Conservation (phyloP, 2,329 filamentous ascomycete species). For the Neonectria sp. region DNA sequence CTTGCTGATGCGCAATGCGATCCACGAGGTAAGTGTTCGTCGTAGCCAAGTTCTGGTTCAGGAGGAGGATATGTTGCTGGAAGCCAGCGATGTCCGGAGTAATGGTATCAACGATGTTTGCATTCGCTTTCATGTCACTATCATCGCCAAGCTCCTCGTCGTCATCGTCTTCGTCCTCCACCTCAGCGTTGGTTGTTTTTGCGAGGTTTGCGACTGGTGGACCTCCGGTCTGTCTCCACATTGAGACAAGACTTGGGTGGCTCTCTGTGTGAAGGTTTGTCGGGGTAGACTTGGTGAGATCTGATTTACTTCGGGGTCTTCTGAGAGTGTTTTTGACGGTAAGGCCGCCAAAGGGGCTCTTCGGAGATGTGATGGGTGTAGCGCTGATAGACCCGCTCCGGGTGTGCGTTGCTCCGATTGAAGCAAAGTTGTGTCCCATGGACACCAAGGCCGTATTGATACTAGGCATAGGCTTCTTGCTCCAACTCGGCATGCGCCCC, state of each 20-base stretch:
- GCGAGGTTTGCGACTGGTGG: slow-evolving; percentile 66
- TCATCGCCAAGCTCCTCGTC: slow-evolving; percentile 71
- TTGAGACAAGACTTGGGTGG: slow-evolving; percentile 62
- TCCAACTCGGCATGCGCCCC: slow-evolving; percentile 66
- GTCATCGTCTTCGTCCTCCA: slow-evolving; percentile 69
- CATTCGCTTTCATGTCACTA: slow-evolving; percentile 72
- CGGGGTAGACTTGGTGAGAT: slow-evolving; percentile 59
- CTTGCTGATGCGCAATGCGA: slow-evolving; percentile 86
- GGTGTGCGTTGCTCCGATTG: slow-evolving; percentile 70
- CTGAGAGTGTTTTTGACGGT: slow-evolving; percentile 65
- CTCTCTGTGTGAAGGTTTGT: slow-evolving; percentile 50
- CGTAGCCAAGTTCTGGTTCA: slow-evolving; percentile 79
- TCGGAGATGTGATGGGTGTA: slow-evolving; percentile 67
- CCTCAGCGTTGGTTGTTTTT: slow-evolving; percentile 48
- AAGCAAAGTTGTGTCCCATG: slow-evolving; percentile 69
- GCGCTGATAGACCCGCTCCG: slow-evolving; percentile 74
- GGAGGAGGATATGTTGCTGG: slow-evolving; percentile 77
- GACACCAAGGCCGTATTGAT: slow-evolving; percentile 72
- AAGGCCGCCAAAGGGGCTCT: slow-evolving; percentile 62
- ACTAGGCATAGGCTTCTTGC: slow-evolving; percentile 67
- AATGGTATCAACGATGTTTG: slow-evolving; percentile 64
- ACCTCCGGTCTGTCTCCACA: slow-evolving; percentile 69
- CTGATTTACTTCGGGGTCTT: slow-evolving; percentile 70
- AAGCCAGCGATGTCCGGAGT: slow-evolving; percentile 74
- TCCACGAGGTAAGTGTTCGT: slow-evolving; percentile 77